These are phyloP conservation scores for Takakia lepidozioides DNA, from an alignment of 225 moss, liverwort and hornwort genomes.

Conservation along the genomic window DNA sequence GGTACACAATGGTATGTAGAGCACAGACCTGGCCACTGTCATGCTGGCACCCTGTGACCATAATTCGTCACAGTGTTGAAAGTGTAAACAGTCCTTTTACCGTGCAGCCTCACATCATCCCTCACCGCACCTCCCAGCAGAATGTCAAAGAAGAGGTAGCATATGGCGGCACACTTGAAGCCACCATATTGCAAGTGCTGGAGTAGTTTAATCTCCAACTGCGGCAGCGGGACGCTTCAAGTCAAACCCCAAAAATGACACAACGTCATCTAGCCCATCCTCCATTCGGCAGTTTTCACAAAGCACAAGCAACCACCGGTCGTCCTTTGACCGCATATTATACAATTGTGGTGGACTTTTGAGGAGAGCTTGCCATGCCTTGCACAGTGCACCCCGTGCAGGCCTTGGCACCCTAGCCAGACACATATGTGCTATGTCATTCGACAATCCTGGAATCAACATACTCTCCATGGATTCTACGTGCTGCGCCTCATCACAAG, in stretches of 20 bases:
- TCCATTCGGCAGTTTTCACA: conserved; percentile 6
- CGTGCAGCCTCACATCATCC: conserved; percentile 22
- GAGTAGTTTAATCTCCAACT: conserved; percentile 7
- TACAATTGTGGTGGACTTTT: conserved; percentile 12
- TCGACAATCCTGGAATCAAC: conserved; percentile 30
- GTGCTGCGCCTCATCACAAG: too few relatives aligned
- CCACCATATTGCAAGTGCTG: conserved; percentile 30
- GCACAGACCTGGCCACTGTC: conserved; percentile 18
- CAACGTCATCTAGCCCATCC: neutral
- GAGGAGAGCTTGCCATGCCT: conserved; percentile 32
- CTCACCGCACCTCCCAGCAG: conserved; percentile 26
- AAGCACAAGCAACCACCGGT: conserved; percentile 23
- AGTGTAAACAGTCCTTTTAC: conserved; percentile 21
- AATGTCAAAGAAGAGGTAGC: conserved; percentile 17
- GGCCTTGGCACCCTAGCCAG: conserved; percentile 28
- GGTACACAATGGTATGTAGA: too few relatives aligned
- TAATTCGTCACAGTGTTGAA: conserved; percentile 18
- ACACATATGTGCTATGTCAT: conserved; percentile 30
- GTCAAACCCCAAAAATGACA: conserved; percentile 28
- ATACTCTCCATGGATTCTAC: conserved; percentile 7
- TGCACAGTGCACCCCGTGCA: conserved; percentile 17
- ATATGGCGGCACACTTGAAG: conserved; percentile 30
- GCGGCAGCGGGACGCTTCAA: conserved; percentile 23
- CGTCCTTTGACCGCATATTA: conserved; percentile 19
- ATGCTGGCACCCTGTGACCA: conserved; percentile 39